These are phyloP conservation scores for Triangularia verruculosa DNA, from an alignment of 2,329 filamentous ascomycete species.

Conservation along the genomic window DNA sequence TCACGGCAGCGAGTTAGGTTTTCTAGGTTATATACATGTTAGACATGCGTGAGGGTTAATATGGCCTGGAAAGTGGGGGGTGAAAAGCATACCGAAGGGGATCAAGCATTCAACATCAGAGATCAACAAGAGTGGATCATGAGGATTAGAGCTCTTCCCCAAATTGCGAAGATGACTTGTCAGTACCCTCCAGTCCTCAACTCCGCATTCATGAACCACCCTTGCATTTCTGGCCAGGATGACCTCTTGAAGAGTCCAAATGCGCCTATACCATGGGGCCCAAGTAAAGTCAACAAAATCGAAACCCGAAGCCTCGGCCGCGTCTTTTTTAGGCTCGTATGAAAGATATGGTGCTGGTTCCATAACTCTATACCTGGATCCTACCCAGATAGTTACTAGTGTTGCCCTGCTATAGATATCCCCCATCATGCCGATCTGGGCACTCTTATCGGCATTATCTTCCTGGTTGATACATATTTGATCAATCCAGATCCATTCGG, in stretches of 20 bases:
- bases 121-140: too few species aligned
- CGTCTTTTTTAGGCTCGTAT: not conserved
- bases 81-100: not conserved
- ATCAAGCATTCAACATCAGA: too few species aligned
- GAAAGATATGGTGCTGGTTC: too few species aligned
- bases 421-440: slow-evolving; percentile 9
- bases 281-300: too few species aligned
- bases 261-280: not conserved
- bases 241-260: not conserved
- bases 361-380: not conserved
- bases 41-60: not conserved
- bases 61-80: not conserved
- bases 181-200: not conserved
- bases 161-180: not conserved
- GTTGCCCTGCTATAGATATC: slow-evolving; percentile 3
- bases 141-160: too few species aligned
- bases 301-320: too few species aligned
- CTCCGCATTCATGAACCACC: not conserved
- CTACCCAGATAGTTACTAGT: not conserved
- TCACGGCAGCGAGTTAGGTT: not conserved
- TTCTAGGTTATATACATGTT: not conserved
- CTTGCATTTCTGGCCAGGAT: not conserved
- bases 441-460: slow-evolving; percentile 5
- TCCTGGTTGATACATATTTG: slow-evolving; percentile 12
- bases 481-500: not conserved